phyloP scores from a whole-genome alignment of 192 early-diverging fungal species.

The Pilobolus umbonatus region DNA sequence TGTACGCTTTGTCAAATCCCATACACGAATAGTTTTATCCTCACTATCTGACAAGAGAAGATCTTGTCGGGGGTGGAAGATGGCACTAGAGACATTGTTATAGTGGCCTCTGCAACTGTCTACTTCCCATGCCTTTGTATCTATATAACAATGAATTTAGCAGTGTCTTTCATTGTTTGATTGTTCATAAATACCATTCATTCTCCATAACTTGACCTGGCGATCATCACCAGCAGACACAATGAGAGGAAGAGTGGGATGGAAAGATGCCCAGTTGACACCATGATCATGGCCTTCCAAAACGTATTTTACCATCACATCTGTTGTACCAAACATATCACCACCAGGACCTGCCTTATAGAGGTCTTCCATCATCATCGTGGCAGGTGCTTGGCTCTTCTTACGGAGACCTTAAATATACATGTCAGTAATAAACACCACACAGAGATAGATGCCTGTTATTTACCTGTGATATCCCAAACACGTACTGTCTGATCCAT shows the following conservation, averaged over 20 bases:
- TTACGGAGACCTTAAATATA: conserved; percentile 60
- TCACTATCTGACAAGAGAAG: conserved; percentile 91
- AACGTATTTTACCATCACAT: conserved; percentile 96
- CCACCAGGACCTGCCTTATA: conserved; percentile 62
- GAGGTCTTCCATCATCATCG: conserved; percentile 49
- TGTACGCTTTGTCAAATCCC: conserved; percentile 96
- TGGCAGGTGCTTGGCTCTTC: conserved; percentile 71
- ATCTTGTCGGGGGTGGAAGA: conserved; percentile 97
- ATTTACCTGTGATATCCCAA: conserved; percentile 95
- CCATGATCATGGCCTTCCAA: conserved; percentile 96
- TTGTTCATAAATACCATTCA: conserved; percentile 67
- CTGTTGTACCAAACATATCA: conserved; percentile 95
- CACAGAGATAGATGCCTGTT: not conserved
- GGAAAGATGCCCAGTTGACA: conserved; percentile 98
- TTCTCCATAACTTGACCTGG: conserved; percentile 97
- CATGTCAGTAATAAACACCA: not conserved
- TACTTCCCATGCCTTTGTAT: conserved; percentile 99
- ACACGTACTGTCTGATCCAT: conserved; percentile 97
- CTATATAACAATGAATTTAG: conserved; percentile 37
- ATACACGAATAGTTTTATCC: conserved; percentile 97
- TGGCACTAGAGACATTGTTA: conserved; percentile 89
- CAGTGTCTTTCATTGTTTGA: not conserved
- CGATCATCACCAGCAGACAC: conserved; percentile 97
- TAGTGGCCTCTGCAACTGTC: conserved; percentile 98
- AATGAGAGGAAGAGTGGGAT: conserved; percentile 93